A percentile compares a stretch with the other conserved stretches of the same genome.
These are phyloP conservation scores for Brettanomyces custersianus DNA, from an alignment of 805 yeast genomes.

Conservation along the genomic window DNA sequence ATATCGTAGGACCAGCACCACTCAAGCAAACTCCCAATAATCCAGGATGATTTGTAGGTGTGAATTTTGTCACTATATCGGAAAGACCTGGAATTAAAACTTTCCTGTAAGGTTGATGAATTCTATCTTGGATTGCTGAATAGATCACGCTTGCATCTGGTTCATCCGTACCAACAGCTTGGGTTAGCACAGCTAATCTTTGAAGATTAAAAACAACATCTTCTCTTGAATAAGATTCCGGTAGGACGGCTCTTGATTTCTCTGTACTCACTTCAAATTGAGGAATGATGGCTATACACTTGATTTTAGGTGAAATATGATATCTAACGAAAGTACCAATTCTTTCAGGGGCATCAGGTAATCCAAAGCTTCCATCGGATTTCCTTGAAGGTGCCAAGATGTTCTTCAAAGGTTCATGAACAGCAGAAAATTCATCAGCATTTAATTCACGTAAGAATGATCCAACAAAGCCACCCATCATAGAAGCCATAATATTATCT, in stretches of 20 bases:
- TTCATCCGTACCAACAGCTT: conserved; percentile 72
- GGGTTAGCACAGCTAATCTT: conserved; percentile 84
- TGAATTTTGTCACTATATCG: conserved; percentile 68
- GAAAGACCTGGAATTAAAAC: conserved; percentile 85
- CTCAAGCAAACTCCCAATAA: conserved; percentile 88
- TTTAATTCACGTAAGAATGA: conserved; percentile 79
- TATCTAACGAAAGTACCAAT: conserved; percentile 88
- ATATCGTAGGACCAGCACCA: conserved; percentile 97
- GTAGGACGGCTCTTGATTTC: conserved; percentile 81
- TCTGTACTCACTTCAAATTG: conserved; percentile 93
- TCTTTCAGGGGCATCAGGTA: conserved; percentile 64
- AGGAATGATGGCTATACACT: conserved; percentile 88
- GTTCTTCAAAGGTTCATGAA: conserved; percentile 77
- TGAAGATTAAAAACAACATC: conserved; percentile 92
- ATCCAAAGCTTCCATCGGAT: conserved; percentile 6
- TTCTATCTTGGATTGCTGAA: conserved; percentile 92
- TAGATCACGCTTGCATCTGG: conserved; percentile 79
- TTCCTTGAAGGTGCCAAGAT: conserved; percentile 36
- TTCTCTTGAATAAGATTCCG: conserved; percentile 62
- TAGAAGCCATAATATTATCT: conserved; percentile 95
- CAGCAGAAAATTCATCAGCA: conserved; percentile 60
- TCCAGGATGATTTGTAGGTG: conserved; percentile 78
- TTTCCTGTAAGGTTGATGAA: conserved; percentile 96
- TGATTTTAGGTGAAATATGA: conserved; percentile 71
- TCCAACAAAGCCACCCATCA: conserved; percentile 99